A percentile compares a stretch with the other conserved stretches of the same genome.
Evolutionary conservation across 2,329 filamentous ascomycete species (phyloP).

Genomic region (Phialocephala sp.): DNA sequence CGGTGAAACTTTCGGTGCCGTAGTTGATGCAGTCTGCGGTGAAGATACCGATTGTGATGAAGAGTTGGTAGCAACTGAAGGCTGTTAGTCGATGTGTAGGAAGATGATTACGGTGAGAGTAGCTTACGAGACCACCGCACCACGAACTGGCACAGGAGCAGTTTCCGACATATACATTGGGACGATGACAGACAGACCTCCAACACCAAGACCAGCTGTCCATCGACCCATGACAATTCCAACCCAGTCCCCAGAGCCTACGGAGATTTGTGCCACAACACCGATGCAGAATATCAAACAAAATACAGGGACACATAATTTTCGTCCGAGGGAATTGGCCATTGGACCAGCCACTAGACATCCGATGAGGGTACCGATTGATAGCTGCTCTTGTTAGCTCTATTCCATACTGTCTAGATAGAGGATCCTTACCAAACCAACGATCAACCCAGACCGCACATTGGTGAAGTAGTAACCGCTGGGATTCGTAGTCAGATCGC

Average conservation of each 20-base stretch:
- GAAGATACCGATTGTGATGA: conserved; percentile 74
- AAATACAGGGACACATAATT: conserved; percentile 57
- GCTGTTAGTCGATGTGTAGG: conserved; percentile 12
- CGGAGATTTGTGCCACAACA: conserved; percentile 68
- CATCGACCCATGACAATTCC: conserved; percentile 68
- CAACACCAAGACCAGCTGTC: conserved; percentile 70
- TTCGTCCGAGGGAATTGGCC: conserved; percentile 66
- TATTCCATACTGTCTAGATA: conserved; percentile 56
- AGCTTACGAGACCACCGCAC: conserved; percentile 62
- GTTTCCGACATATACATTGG: conserved; percentile 72
- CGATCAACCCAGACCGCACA: conserved; percentile 66
- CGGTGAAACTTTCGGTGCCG: conserved; percentile 46
- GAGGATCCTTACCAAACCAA: conserved; percentile 52
- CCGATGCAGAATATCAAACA: conserved; percentile 67
- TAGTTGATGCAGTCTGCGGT: conserved; percentile 61
- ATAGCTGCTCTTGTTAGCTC: conserved; percentile 62
- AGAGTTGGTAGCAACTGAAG: conserved; percentile 69
- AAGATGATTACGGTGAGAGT: not conserved
- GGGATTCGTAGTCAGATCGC: conserved; percentile 34
- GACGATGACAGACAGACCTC: conserved; percentile 68
- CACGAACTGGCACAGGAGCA: conserved; percentile 65
- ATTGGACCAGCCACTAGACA: conserved; percentile 76
- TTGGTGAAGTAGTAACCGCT: conserved; percentile 55
- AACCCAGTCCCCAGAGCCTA: conserved; percentile 61
- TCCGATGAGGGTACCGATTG: conserved; percentile 80